These are phyloP conservation scores for Nemania serpens DNA, from an alignment of 2,329 filamentous ascomycete genomes.

Conservation along the genomic window DNA sequence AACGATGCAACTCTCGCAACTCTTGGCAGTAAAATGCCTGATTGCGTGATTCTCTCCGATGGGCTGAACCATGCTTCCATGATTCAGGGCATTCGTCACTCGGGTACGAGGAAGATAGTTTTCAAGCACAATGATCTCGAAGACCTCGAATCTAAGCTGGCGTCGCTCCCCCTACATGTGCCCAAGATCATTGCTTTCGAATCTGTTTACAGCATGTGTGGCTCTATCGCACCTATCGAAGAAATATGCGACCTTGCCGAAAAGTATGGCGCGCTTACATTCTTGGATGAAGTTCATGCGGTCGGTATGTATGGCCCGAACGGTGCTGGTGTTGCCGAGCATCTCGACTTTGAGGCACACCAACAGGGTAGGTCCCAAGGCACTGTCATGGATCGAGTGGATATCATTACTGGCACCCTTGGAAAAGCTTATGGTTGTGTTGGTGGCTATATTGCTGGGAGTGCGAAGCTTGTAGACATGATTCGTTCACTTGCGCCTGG, in stretches of 20 bases:
- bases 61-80: conserved; percentile 98
- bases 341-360: conserved; percentile 92
- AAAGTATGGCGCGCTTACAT: conserved; percentile 97
- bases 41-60: conserved; percentile 97
- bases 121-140: conserved; percentile 98
- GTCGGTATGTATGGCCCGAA: conserved; percentile 98
- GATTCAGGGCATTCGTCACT: conserved; percentile 99
- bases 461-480: conserved; percentile 82
- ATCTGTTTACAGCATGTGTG: conserved; percentile 99
- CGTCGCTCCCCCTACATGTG: conserved; percentile 78
- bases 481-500: conserved; percentile 93
- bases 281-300: conserved; percentile 97
- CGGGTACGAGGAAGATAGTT: conserved; percentile 93
- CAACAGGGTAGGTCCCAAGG: conserved; percentile 73
- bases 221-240: conserved; percentile 93
- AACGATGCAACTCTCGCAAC: conserved; percentile 97
- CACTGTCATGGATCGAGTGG: conserved; percentile 92
- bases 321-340: conserved; percentile 94
- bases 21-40: conserved; percentile 92
- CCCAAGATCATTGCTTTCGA: conserved; percentile 99
- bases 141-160: conserved; percentile 90
- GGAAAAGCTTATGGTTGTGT: conserved; percentile 98
- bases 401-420: conserved; percentile 96
- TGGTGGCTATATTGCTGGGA: conserved; percentile 95
- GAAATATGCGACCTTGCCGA: conserved; percentile 95